phyloP scores from a whole-genome alignment of 2,329 filamentous ascomycete genomes.

The Fusarium keratoplasticum region DNA sequence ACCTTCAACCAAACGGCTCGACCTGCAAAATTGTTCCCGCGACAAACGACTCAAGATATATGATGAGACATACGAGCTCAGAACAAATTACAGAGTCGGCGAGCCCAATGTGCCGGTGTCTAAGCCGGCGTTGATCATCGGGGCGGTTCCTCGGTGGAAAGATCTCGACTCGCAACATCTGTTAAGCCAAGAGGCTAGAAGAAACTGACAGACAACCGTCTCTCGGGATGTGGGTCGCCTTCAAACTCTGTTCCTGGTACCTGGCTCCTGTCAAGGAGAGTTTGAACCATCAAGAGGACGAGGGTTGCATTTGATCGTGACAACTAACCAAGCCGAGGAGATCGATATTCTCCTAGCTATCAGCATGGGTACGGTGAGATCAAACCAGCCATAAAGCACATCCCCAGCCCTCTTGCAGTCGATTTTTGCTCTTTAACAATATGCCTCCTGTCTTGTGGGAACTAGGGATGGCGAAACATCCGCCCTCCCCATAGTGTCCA shows the following conservation, averaged over 20 bases:
- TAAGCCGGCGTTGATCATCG: not conserved
- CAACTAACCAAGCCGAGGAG: not conserved
- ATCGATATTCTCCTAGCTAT: not conserved
- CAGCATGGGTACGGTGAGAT: not conserved
- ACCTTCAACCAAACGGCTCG: not conserved
- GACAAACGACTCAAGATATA: not conserved
- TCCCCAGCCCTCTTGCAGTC: not conserved
- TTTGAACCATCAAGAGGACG: not conserved
- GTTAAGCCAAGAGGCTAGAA: not conserved
- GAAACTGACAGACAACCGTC: not conserved
- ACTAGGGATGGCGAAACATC: not conserved
- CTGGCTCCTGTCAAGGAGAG: not conserved
- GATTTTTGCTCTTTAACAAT: not conserved
- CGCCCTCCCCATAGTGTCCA: not conserved
- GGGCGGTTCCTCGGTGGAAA: not conserved
- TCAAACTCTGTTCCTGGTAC: conserved; percentile 12
- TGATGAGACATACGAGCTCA: not conserved
- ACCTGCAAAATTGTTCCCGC: not conserved
- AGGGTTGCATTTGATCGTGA: not conserved
- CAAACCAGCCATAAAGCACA: not conserved
- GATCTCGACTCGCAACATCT: not conserved
- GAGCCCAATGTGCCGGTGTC: not conserved
- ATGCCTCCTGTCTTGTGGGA: not conserved
- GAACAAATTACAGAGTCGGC: not conserved
- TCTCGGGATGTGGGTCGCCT: not conserved